These are phyloP conservation scores for Conidiobolus incongruus DNA, from an alignment of 371 early-diverging fungal genomes.

Conservation along the genomic window DNA sequence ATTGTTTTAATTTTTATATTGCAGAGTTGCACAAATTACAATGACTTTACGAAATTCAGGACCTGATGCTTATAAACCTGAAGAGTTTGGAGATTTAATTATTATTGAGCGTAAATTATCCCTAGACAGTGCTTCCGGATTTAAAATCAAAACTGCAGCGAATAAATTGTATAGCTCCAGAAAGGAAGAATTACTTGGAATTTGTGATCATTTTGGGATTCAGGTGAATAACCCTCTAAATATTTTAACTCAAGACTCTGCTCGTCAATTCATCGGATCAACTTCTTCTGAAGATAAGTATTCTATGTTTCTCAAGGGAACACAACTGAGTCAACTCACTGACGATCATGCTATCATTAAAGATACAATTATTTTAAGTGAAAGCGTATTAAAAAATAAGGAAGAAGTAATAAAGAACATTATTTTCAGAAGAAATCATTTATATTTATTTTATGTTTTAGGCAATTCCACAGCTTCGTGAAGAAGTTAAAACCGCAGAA, in stretches of 20 bases:
- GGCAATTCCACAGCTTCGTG: constrained; percentile 31
- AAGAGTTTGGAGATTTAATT: constrained; percentile 58
- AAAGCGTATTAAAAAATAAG: constrained; percentile 26
- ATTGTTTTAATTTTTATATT: neutral
- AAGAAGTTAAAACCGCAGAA: constrained; percentile 32
- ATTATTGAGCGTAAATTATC: constrained; percentile 58
- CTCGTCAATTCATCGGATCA: constrained; percentile 66
- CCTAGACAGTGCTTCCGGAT: constrained; percentile 34
- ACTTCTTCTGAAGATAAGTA: constrained; percentile 69
- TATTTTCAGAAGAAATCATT: neutral
- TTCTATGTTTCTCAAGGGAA: constrained; percentile 69
- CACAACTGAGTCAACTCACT: constrained; percentile 51
- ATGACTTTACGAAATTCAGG: constrained; percentile 67
- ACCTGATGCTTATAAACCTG: constrained; percentile 50
- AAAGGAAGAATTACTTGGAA: constrained; percentile 55
- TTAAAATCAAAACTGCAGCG: constrained; percentile 42
- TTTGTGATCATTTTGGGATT: constrained; percentile 73
- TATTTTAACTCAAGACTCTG: constrained; percentile 79
- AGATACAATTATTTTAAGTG: constrained; percentile 36
- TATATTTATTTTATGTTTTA: neutral
- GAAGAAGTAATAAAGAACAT: constrained; percentile 10
- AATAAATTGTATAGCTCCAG: constrained; percentile 32
- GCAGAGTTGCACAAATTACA: constrained; percentile 31
- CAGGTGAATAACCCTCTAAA: constrained; percentile 83
- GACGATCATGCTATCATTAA: constrained; percentile 42